Percentiles rank a stretch among this genome's conserved stretches.
These are phyloP conservation scores for Claviceps sp. DNA, from an alignment of 2,329 filamentous ascomycete genomes.

Conservation along the genomic window DNA sequence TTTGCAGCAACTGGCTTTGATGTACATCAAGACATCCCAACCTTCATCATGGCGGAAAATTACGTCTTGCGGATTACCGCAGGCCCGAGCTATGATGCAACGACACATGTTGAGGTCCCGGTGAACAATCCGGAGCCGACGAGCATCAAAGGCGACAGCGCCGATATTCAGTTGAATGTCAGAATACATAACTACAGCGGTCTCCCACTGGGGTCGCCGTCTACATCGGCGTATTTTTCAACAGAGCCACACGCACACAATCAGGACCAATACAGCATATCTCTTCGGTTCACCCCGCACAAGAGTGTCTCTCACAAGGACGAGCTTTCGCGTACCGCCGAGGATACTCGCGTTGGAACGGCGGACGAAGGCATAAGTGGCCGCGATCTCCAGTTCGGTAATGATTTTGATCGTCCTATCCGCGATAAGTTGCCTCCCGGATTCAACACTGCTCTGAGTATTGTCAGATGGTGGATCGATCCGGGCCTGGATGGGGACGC, in stretches of 20 bases:
- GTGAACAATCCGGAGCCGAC: slow-evolving; percentile 59
- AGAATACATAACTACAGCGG: slow-evolving; percentile 56
- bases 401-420: slow-evolving; percentile 89
- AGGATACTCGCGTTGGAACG: slow-evolving; percentile 4
- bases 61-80: slow-evolving; percentile 76
- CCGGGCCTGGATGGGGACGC: slow-evolving; percentile 83
- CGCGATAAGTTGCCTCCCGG: slow-evolving; percentile 75
- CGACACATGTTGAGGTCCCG: slow-evolving; percentile 58
- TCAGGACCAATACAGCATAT: slow-evolving; percentile 73
- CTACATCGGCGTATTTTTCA: slow-evolving; percentile 65
- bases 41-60: slow-evolving; percentile 44
- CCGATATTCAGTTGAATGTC: slow-evolving; percentile 58
- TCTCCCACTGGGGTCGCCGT: slow-evolving; percentile 57
- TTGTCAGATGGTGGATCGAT: slow-evolving; percentile 85
- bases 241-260: slow-evolving; percentile 50
- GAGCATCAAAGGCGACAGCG: slow-evolving; percentile 47
- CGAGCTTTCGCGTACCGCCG: background rate
- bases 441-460: slow-evolving; percentile 69
- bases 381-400: slow-evolving; percentile 74
- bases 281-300: slow-evolving; percentile 66
- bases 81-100: slow-evolving; percentile 59
- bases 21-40: background rate
- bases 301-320: slow-evolving; percentile 11
- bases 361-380: slow-evolving; percentile 43
- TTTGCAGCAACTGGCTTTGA: background rate